Evolutionary conservation across 2,329 filamentous ascomycete genomes (phyloP), one percentile per base, ranked within the genome.

Genomic region (Septoria linicola): DNA sequence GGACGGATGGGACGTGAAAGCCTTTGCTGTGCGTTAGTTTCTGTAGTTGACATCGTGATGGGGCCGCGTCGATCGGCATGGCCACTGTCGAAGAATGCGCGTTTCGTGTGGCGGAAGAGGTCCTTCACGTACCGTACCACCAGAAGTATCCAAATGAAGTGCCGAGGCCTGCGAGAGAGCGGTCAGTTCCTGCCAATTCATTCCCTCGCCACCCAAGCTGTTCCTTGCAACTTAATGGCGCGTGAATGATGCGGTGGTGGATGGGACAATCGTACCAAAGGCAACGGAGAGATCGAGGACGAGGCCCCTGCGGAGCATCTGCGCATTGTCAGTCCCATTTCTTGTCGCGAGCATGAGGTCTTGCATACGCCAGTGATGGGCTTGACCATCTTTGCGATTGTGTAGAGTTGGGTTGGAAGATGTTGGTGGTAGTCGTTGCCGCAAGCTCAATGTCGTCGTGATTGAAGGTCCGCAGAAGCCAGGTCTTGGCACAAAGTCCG

Each of bases 211-310:
- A 41, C 39, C n/a, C 5, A 14, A 14, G 34, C 21, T 19, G 30
- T n/a, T 8, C 13, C 16, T 14, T 21, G 16, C 8, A n/a, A 16
- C 16, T 30, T 31, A 37, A 36, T 43, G 47, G 39, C 39, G 32
- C 40, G 32, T 17, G n/a, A 17, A 23, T 34, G 16, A 41, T 19
- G 42, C 36, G 31, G 21, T 37, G 25, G 36, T n/a, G 20, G 37
- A n/a, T n/a, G n/a, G n/a, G n/a, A n/a, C n/a, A n/a, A n/a, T 76
- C 81, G 71, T 75, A 84, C 83, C 83, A 66, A 83, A 73, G 60
- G 81, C 80, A 67, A 84, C 80, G 65, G 80, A 81, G 64, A 87
- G 73, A 71, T 87, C 82, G 63, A 86, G 76, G 63, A 87, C 82
- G 54, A 86, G 74, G 67, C 76, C 76, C 69, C 80, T 77, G 70